Percentiles rank a stretch among this genome's conserved stretches.
Evolutionary conservation across 2,329 filamentous ascomycete genomes (phyloP).

Genomic region (Paraphoma sp.): DNA sequence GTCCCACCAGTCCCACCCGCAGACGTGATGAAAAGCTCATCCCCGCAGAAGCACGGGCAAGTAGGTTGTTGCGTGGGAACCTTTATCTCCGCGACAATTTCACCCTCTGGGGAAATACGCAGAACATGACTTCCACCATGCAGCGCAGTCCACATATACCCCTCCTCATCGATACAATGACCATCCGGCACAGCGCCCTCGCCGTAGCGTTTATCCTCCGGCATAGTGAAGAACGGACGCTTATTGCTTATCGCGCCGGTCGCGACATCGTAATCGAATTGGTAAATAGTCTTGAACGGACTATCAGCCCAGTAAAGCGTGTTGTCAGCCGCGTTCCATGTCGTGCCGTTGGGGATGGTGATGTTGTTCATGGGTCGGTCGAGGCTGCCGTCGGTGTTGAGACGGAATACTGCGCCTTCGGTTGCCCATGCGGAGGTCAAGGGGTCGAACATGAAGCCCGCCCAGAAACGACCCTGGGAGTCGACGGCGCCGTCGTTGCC

Average conservation of each 20-base stretch:
- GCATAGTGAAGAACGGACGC: conserved; percentile 75
- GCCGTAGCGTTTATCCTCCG: conserved; percentile 57
- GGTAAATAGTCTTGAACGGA: conserved; percentile 71
- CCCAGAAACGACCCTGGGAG: conserved; percentile 80
- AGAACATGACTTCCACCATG: conserved; percentile 80
- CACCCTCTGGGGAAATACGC: conserved; percentile 72
- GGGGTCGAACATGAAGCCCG: conserved; percentile 86
- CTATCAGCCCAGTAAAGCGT: conserved; percentile 87
- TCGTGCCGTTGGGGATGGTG: conserved; percentile 83
- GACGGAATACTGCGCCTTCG: conserved; percentile 75
- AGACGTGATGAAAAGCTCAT: conserved; percentile 78
- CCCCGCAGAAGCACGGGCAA: conserved; percentile 80
- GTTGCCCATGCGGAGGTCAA: conserved; percentile 61
- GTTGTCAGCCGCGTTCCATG: conserved; percentile 75
- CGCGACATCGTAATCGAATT: conserved; percentile 73
- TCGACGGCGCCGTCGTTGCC: conserved; percentile 86
- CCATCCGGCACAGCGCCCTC: conserved; percentile 73
- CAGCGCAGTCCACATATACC: conserved; percentile 89
- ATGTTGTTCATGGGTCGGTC: conserved; percentile 67
- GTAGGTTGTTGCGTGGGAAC: conserved; percentile 82
- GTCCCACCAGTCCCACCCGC: conserved; percentile 55
- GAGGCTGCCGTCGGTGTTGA: conserved; percentile 67
- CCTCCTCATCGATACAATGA: conserved; percentile 81
- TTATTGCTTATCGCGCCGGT: conserved; percentile 71
- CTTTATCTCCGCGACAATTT: conserved; percentile 75